Percentiles rank a stretch among this genome's conserved stretches.
Conservation (phyloP, 352 stramenopile genomes). For the Saprolegnia diclina region DNA sequence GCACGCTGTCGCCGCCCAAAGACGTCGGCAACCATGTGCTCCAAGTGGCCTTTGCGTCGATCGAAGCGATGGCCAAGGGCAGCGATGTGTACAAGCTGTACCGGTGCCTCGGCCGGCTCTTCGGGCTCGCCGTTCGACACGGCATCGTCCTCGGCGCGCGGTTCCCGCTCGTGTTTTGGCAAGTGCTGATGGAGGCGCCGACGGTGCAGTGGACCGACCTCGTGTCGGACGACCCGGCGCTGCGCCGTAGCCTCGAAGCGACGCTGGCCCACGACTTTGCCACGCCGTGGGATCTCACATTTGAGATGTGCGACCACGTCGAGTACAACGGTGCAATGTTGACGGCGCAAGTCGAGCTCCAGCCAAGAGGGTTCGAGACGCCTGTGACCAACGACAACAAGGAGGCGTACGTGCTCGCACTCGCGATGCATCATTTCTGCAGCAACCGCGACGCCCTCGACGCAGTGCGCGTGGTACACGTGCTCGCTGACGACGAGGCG, state of each 20-base stretch:
- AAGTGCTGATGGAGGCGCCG: conserved; percentile 45
- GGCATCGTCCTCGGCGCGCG: conserved; percentile 53
- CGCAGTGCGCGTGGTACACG: conserved; percentile 8
- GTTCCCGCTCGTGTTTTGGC: conserved; percentile 64
- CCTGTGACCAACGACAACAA: conserved; percentile 71
- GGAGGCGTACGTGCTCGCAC: conserved; percentile 47
- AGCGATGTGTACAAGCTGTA: conserved; percentile 53
- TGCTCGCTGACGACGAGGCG: conserved; percentile 39
- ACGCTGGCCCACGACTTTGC: conserved; percentile 66
- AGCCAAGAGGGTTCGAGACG: conserved; percentile 31
- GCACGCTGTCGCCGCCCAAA: conserved; percentile 34
- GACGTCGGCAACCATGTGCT: conserved; percentile 35
- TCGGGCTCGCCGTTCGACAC: conserved; percentile 64
- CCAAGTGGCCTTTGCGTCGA: conserved; percentile 37
- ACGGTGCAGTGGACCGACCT: conserved; percentile 54
- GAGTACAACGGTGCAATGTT: conserved; percentile 10
- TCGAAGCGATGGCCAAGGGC: conserved; percentile 29
- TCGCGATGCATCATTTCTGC: conserved; percentile 56
- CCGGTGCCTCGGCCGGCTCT: conserved; percentile 49
- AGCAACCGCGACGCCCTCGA: background rate
- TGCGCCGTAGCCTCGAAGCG: conserved; percentile 56
- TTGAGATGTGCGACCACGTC: conserved; percentile 34
- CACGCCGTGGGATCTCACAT: conserved; percentile 48
- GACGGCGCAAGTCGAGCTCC: conserved; percentile 49
- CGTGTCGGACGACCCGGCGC: conserved; percentile 47